These are phyloP conservation scores for Colletotrichum musicola DNA, from an alignment of 2,329 filamentous ascomycete genomes.

Conservation along the genomic window DNA sequence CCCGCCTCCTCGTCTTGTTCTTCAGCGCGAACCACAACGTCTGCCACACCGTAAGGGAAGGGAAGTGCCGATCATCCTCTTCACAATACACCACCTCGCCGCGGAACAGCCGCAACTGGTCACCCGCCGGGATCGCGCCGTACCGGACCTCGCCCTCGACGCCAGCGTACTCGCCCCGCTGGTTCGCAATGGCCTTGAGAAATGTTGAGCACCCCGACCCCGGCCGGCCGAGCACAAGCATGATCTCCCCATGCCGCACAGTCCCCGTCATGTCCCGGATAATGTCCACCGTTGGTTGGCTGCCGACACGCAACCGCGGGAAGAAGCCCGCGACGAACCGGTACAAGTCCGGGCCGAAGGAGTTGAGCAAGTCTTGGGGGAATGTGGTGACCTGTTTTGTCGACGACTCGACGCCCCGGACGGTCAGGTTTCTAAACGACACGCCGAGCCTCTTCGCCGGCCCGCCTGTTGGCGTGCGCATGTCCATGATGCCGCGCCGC, in stretches of 20 bases:
- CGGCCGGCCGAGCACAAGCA: slow-evolving; percentile 72
- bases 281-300: slow-evolving; percentile 45
- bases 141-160: slow-evolving; percentile 80
- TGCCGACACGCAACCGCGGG: slow-evolving; percentile 45
- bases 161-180: slow-evolving; percentile 72
- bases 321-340: slow-evolving; percentile 63
- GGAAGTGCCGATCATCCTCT: slow-evolving; percentile 82
- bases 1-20: slow-evolving; percentile 79
- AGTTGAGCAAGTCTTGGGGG: slow-evolving; percentile 80
- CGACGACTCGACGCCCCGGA: slow-evolving; percentile 77
- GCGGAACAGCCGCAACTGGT: slow-evolving; percentile 76
- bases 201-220: slow-evolving; percentile 83
- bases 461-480: slow-evolving; percentile 70
- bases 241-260: slow-evolving; percentile 53
- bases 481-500: slow-evolving; percentile 81
- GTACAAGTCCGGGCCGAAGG: slow-evolving; percentile 85
- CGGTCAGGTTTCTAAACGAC: slow-evolving; percentile 80
- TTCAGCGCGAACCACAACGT: slow-evolving; percentile 81
- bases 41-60: slow-evolving; percentile 81
- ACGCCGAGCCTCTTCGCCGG: slow-evolving; percentile 84
- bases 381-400: slow-evolving; percentile 79
- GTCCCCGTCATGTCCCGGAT: slow-evolving; percentile 50
- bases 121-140: slow-evolving; percentile 76
- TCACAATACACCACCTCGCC: slow-evolving; percentile 85
- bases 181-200: slow-evolving; percentile 80